Evolutionary conservation across 108 stramenopile genomes (phyloP).

Genomic region (Discostella pseudostelligera): DNA sequence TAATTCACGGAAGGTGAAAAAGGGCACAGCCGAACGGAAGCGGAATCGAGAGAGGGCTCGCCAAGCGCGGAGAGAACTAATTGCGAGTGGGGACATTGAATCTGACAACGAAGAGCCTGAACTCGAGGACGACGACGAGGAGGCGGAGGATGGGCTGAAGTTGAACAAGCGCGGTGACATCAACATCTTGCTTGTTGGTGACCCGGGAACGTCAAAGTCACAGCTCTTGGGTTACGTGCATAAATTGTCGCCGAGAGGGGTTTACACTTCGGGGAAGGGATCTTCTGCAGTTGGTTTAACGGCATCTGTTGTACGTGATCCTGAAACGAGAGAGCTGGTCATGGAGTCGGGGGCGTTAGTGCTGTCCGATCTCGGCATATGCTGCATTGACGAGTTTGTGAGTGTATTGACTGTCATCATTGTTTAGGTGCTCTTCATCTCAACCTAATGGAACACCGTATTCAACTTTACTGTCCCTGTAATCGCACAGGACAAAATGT

Average conservation of each 20-base stretch:
- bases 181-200: conserved; percentile 97
- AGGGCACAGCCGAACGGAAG: conserved; percentile 35
- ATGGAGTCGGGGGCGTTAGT: conserved; percentile 98
- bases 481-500: conserved; percentile 99
- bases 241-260: conserved; percentile 94
- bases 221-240: conserved; percentile 97
- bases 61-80: conserved; percentile 27
- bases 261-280: conserved; percentile 98
- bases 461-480: too few species aligned
- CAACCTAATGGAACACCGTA: too few species aligned
- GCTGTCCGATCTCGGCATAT: conserved; percentile 95
- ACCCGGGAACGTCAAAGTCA: conserved; percentile 96
- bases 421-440: conserved; percentile 21
- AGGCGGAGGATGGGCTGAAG: conserved; percentile 36
- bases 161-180: conserved; percentile 94
- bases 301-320: conserved; percentile 97
- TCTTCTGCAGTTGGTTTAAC: conserved; percentile 98
- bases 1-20: conserved; percentile 61
- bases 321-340: conserved; percentile 96
- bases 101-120: conserved; percentile 37
- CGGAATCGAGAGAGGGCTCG: conserved; percentile 40
- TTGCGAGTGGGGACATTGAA: conserved; percentile 14
- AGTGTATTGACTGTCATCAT: not conserved
- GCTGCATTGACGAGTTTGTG: conserved; percentile 96
- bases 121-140: conserved; percentile 52